phyloP scores from a whole-genome alignment of 805 yeast species.

The Alloascoidea africana region DNA sequence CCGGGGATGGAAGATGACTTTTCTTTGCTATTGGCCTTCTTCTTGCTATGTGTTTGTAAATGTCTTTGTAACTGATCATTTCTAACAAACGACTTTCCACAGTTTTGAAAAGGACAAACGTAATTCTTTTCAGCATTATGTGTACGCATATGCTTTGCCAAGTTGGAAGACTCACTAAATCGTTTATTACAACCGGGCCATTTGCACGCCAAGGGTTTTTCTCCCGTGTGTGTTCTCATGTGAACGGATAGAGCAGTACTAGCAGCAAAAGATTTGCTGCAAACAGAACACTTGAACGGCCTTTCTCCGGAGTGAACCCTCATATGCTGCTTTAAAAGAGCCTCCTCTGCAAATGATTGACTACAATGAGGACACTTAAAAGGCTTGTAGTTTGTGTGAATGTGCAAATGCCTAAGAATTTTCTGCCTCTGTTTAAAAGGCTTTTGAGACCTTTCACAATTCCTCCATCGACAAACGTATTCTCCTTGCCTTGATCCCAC shows the following conservation, averaged over 20 bases:
- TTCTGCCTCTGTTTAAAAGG: constrained; percentile 77
- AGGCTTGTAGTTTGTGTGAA: constrained; percentile 79
- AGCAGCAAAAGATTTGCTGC: constrained; percentile 72
- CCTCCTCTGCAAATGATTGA: constrained; percentile 59
- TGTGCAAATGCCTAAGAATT: constrained; percentile 69
- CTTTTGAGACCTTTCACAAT: constrained; percentile 49
- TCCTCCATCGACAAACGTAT: constrained; percentile 67
- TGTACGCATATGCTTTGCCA: constrained; percentile 75
- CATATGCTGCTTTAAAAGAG: constrained; percentile 67
- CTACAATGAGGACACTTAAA: constrained; percentile 57
- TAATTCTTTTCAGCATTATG: constrained; percentile 27
- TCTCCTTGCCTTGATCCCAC: constrained; percentile 56
- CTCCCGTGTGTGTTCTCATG: constrained; percentile 77
- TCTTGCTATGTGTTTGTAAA: constrained; percentile 8
- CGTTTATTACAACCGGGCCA: constrained; percentile 70
- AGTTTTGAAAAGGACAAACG: constrained; percentile 11
- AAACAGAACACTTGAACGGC: constrained; percentile 60
- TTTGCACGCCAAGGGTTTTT: constrained; percentile 70
- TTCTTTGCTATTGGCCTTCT: constrained; percentile 5
- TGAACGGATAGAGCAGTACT: constrained; percentile 76
- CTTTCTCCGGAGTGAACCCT: constrained; percentile 83
- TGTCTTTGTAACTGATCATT: constrained; percentile 14
- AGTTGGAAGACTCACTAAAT: constrained; percentile 80
- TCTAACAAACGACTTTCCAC: constrained; percentile 11
- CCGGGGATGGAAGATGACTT: background rate